Evolutionary conservation across 192 early-diverging fungal genomes (phyloP), one percentile per base, ranked within the genome.

Genomic region (Backusella morwellensis): DNA sequence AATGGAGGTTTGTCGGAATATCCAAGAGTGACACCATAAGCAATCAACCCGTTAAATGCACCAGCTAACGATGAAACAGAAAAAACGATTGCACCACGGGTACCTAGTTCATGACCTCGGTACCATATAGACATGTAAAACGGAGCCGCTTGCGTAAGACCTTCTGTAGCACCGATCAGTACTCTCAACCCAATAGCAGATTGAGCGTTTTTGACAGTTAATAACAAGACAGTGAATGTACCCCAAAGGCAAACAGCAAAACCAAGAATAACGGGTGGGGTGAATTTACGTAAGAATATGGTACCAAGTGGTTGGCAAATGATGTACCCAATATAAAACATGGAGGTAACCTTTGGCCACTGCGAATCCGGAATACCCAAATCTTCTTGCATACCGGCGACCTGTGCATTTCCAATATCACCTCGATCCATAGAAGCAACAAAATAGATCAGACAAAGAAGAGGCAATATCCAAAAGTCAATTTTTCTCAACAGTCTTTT

Each of bases 21-120:
- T 87, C 88, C 9, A 88, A 70, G 52, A 91, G 78, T 26, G 38
- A 77, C 66, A 41, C 72, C 72, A 44, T 74, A 74, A 0, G 72
- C 66, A 41, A 75, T 75, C 63, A 75, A 56, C 26, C 74, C 74
- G 68, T 68, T 68, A 26, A 36, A 75, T 26, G 74, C 66, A 40
- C 74, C 74, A 17, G 74, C 74, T 41, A 75, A 50, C 1, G 74
- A 41, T 29, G 66, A 66, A 1, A 66, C 59, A n/a, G 66, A 66
- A 56, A 75, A 68, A 66, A 75, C 63, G 29, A 75, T 66, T 1
- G 74, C 59, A 63, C 59, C 66, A n/a, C 74, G 63, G 32, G 74
- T 50, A 63, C 66, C 74, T 4, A 75, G 19, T 17, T 75, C 74
- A n/a, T 52, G n/a, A 2, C 26, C 41, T 50, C 34, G 63, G 38